Conservation (phyloP, 2,329 filamentous ascomycete species). For the Colletotrichum sp. region DNA sequence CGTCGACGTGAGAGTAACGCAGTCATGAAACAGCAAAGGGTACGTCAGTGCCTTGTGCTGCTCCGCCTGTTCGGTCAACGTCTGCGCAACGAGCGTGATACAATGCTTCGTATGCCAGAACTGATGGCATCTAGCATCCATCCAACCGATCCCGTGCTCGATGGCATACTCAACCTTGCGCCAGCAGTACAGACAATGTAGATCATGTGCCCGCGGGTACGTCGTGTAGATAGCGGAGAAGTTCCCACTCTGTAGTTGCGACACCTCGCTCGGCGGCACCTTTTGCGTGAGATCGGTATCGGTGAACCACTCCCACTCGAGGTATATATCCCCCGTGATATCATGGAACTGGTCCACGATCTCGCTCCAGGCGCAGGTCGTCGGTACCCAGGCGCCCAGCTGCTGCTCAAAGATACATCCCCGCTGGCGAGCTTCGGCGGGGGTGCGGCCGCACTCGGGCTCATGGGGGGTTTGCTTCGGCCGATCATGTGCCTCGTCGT, state of each 20-base stretch:
- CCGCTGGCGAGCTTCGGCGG: background rate
- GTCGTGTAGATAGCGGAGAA: background rate
- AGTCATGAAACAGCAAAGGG: background rate
- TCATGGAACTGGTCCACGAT: background rate
- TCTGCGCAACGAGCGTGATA: background rate
- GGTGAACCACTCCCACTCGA: background rate
- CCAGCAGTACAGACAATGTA: background rate
- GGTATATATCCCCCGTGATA: background rate
- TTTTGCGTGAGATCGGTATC: background rate
- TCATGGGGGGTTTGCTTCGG: background rate
- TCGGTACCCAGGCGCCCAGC: background rate
- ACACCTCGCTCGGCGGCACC: background rate
- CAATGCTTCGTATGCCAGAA: conserved; percentile 1
- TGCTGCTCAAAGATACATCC: background rate
- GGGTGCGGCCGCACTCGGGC: background rate
- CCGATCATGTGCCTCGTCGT: background rate
- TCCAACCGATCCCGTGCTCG: background rate
- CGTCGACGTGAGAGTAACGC: background rate
- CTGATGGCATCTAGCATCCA: background rate
- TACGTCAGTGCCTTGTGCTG: background rate
- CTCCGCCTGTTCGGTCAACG: background rate
- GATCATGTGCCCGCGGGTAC: background rate
- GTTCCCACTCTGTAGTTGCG: background rate
- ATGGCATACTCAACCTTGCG: background rate
- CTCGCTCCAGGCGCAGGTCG: background rate